Conservation (phyloP, 108 stramenopile species). For the Cylindrotheca closterium region DNA sequence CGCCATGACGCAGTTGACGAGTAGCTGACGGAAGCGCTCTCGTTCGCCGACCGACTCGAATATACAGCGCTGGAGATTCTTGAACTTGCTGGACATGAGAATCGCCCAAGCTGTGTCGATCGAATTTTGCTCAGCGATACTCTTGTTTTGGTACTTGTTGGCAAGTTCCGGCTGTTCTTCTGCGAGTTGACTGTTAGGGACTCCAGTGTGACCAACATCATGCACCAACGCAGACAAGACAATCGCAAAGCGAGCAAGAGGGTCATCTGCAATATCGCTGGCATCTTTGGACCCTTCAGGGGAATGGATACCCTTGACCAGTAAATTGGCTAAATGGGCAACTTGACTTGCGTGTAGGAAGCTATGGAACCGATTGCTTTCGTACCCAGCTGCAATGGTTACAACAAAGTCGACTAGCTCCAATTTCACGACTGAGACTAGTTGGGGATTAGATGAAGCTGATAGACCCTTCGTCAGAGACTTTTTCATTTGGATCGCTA, state of each 20-base stretch:
- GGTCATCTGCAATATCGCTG: neutral
- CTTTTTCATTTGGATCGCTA: no score
- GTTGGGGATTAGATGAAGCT: no score
- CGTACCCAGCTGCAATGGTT: slow-evolving; percentile 10
- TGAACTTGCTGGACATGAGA: neutral
- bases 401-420: slow-evolving; percentile 15
- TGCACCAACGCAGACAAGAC: no score
- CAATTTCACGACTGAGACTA: no score
- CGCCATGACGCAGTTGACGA: slow-evolving; percentile 34
- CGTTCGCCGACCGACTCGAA: slow-evolving; percentile 17
- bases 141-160: neutral
- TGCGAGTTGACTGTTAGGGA: neutral
- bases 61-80: slow-evolving; percentile 10
- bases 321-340: neutral
- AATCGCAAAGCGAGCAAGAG: no score
- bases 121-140: no score
- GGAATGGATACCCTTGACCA: neutral
- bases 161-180: slow-evolving; percentile 1
- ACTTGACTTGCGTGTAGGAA: slow-evolving; percentile 24
- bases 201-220: no score
- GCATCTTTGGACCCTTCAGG: neutral
- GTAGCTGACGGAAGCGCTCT: slow-evolving; percentile 30
- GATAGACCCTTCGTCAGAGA: no score
- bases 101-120: slow-evolving; percentile 5
- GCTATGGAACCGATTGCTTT: slow-evolving; percentile 27